Evolutionary conservation across 768 basidiomycete species (phyloP), one percentile per base, ranked within the genome.

Genomic region (Multifurca ochricompacta): DNA sequence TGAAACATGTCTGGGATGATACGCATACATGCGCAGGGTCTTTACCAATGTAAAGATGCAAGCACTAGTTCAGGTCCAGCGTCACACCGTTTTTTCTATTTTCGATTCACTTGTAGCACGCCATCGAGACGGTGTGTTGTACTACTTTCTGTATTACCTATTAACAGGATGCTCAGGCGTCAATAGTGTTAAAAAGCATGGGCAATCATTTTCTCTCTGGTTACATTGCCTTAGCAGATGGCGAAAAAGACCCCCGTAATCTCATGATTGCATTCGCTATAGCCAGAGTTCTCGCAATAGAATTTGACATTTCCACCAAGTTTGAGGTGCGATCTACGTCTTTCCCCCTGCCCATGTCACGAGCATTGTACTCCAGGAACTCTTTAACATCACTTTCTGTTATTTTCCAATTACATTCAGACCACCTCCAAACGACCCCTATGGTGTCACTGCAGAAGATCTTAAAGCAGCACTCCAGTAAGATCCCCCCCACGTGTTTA

Each of bases 341-440:
- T 53, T 46, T 10, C 13, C 7, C 41, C 41, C 39, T 3, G 21
- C 25, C 25, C 25, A 18, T 7, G 13, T 19, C 21, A 13, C n/a
- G 43, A 18, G 13, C 27, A 16, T 31, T 11, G 35, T n/a, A 41
- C 18, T 28, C 6, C 61, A 97, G 92, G 80, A 85, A 48, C 73
- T 98, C 44, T 98, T 95, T 71, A 91, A 97, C 63, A 84, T 97
- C 66, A 88, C 85, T 0, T 98, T 94, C 68, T 98, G 96, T 68
- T 99, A 99, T 68, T 99, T 97, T 71, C 96, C 96, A 0, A 98
- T 99, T 52, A 91, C 92, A 0, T 99, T 96, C 72, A 79, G 87
- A 54, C 92, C 95, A 8, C 91, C 94, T 16, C 87, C 91, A 1
- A 85, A 92, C 61, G 93, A 98, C 65, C 92, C 91, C 16, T 93